Evolutionary conservation across 208 protist genomes (phyloP).

Genomic region (Phytomonas sp.): DNA sequence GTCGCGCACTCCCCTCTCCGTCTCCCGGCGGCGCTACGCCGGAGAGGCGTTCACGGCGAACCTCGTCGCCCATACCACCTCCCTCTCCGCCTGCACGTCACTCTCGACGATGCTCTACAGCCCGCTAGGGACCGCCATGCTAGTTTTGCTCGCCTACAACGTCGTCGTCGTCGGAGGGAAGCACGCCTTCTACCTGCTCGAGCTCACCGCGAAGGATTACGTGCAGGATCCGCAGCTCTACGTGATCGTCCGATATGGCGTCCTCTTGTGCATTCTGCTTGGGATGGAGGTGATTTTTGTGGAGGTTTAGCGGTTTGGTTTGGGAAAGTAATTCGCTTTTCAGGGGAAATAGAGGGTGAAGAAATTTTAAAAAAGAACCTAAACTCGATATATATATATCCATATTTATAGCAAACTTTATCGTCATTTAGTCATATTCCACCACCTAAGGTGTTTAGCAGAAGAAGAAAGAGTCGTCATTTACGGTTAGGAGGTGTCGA

Average conservation of each 20-base stretch:
- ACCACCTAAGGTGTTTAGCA: too few relatives aligned
- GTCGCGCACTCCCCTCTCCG: conserved; percentile 13
- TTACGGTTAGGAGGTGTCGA: too few relatives aligned
- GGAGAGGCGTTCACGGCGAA: conserved; percentile 35
- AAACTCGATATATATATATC: not conserved
- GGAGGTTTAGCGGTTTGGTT: conserved; percentile 39
- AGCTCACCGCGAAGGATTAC: conserved; percentile 86
- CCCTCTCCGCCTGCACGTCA: conserved; percentile 44
- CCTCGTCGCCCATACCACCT: conserved; percentile 46
- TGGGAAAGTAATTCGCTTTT: too few relatives aligned
- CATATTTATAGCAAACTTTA: not conserved
- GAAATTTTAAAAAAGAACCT: not conserved
- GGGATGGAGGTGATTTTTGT: conserved; percentile 84
- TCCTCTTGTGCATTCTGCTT: conserved; percentile 69
- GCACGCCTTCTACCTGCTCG: conserved; percentile 76
- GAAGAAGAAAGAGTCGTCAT: too few relatives aligned
- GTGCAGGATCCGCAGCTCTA: conserved; percentile 84
- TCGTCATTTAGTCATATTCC: not conserved
- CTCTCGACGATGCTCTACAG: conserved; percentile 71
- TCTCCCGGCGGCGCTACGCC: conserved; percentile 25
- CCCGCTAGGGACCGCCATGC: conserved; percentile 65
- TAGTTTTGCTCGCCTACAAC: conserved; percentile 80
- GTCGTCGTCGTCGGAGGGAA: conserved; percentile 76
- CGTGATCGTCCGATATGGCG: conserved; percentile 78
- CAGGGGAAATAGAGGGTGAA: too few relatives aligned